These are phyloP conservation scores for Suhomyces terraborum DNA, from an alignment of 1,139 yeast genomes.

Conservation along the genomic window DNA sequence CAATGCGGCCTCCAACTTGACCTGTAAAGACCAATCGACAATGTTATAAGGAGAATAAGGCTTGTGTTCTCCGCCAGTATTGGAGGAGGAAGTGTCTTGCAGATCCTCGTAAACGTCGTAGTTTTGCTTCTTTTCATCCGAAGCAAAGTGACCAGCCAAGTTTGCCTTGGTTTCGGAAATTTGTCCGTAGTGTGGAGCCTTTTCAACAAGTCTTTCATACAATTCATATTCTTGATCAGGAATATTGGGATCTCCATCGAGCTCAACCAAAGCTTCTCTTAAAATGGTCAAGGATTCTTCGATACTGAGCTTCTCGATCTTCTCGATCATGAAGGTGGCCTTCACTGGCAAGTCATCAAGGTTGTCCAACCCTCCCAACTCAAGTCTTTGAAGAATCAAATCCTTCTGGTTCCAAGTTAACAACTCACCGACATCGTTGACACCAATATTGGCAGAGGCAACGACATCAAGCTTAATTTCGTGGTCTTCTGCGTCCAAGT, in stretches of 20 bases:
- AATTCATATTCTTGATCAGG: slow-evolving; percentile 19
- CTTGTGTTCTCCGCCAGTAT: slow-evolving; percentile 21
- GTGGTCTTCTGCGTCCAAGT: slow-evolving; percentile 13
- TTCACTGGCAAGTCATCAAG: slow-evolving; percentile 32
- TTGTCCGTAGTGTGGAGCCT: neutral
- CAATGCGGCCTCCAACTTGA: slow-evolving; percentile 27
- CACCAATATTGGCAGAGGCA: slow-evolving; percentile 24
- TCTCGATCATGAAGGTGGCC: slow-evolving; percentile 34
- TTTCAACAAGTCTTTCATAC: slow-evolving; percentile 10
- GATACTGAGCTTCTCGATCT: slow-evolving; percentile 25
- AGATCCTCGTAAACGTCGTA: neutral
- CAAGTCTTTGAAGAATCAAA: slow-evolving; percentile 28
- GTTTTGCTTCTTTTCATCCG: neutral
- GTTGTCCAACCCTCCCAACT: slow-evolving; percentile 26
- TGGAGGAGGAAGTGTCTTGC: slow-evolving; percentile 17
- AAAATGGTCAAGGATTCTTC: slow-evolving; percentile 27
- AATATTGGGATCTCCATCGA: slow-evolving; percentile 26
- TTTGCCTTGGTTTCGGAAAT: slow-evolving; percentile 8
- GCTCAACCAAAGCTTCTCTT: slow-evolving; percentile 22
- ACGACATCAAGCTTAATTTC: slow-evolving; percentile 18
- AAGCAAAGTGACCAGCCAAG: slow-evolving; percentile 10
- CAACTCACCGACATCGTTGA: slow-evolving; percentile 27
- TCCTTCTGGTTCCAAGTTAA: slow-evolving; percentile 27
- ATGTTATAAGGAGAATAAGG: slow-evolving; percentile 4
- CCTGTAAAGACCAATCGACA: slow-evolving; percentile 22